A percentile compares a stretch with the other conserved stretches of the same genome.
phyloP scores from a whole-genome alignment of 73 alveolate species.

The Loxodes magnus region DNA sequence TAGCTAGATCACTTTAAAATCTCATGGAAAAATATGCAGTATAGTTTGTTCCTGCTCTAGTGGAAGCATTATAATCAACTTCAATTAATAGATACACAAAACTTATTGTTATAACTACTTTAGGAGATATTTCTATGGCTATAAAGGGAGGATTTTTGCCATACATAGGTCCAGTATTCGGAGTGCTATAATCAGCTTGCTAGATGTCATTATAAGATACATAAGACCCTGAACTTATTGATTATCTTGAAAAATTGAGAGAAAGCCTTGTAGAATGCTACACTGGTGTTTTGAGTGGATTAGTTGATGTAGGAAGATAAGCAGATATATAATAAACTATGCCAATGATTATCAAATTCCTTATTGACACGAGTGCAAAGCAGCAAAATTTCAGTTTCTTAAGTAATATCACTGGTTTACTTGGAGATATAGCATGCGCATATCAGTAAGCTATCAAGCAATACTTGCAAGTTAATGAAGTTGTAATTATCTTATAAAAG shows the following conservation, averaged over 20 bases:
- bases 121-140: background rate
- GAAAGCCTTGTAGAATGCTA: background rate
- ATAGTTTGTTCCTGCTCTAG: background rate
- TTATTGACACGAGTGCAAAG: background rate
- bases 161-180: background rate
- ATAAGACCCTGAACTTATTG: conserved; percentile 9
- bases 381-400: background rate
- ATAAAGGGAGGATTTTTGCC: background rate
- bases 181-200: background rate
- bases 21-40: background rate
- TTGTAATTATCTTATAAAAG: too few species aligned
- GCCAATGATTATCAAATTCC: background rate
- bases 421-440: background rate
- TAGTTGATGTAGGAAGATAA: background rate
- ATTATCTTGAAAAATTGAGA: background rate
- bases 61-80: background rate
- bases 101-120: background rate
- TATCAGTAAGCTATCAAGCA: background rate
- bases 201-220: background rate
- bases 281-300: background rate
- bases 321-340: background rate
- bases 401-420: background rate
- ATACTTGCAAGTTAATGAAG: too few species aligned
- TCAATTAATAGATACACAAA: background rate
- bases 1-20: background rate